Base-by-base conservation (phyloP, 257 asterid genomes). In the Anisodus tanguticus region DNA sequence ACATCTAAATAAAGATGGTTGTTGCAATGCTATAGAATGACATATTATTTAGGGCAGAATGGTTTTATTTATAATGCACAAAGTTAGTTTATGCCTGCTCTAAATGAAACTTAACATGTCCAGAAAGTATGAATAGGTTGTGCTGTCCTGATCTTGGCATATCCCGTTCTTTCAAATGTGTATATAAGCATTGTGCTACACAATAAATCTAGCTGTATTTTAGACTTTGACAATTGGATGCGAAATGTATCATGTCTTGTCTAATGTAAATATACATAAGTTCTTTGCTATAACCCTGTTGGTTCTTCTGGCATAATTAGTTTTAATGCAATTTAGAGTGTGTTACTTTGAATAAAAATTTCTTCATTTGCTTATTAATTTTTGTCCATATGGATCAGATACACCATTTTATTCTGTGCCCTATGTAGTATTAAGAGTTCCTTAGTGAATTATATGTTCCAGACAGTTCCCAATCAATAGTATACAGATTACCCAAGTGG, bases 261-360 rank as follows among this genome's bases (percentile, higher is more conserved):
- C 39, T 62, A 39, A 39, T 62, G 6, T 63, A 19, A 26, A 26
- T 9, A 64, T 31, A 9, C 43, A 26, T 64, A 26, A 26, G 43
- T 64, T 64, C 70, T 64, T 26, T 64, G 37, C 43, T 26, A 26
- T 63, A 63, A 26, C 69, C 12, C 68, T 62, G 10, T 41, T 63
- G 70, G 17, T 63, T 63, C 70, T 22, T 63, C 70, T 63, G 41
- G 43, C 70, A 26, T 60, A 63, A 63, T 63, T 63, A 63, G 41
- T 63, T 26, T 1, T 9, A 26, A 63, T 63, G 70, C 70, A 63
- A 26, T 63, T 63, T 63, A 22, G 41, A 9, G 41, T 63, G 69
- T 7, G 3, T 16, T 16, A 63, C 6, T 62, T 9, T 63, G 39
- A 63, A 26, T 63, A 26, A 22, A 10, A 26, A 26, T 26, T 64